phyloP scores from a whole-genome alignment of 2,329 filamentous ascomycete species.

The Hypoxylon sp. region DNA sequence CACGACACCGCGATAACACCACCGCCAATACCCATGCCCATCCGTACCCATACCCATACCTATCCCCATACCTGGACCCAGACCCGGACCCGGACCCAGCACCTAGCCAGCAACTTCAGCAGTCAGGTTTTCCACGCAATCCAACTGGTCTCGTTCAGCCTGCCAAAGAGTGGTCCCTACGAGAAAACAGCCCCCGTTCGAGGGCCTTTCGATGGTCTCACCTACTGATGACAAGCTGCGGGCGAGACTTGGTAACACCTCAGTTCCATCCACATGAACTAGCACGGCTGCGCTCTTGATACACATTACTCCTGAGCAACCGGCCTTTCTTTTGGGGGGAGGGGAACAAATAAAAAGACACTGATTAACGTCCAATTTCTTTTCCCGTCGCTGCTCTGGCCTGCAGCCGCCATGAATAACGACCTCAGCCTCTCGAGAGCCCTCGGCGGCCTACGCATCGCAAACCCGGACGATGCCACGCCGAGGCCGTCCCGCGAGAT shows the following conservation, averaged over 20 bases:
- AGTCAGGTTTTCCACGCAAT: slow-evolving; percentile 27
- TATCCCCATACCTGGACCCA: not conserved
- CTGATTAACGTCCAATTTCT: slow-evolving; percentile 21
- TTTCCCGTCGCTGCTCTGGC: not conserved
- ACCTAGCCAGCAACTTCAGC: slow-evolving; percentile 16
- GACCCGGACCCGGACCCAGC: not conserved
- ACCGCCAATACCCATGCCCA: not conserved
- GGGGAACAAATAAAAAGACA: not conserved
- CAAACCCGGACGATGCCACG: slow-evolving; percentile 84
- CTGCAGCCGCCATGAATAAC: slow-evolving; percentile 73
- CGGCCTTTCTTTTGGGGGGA: too few species aligned
- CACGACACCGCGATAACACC: slow-evolving; percentile 14
- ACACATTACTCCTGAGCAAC: slow-evolving; percentile 17
- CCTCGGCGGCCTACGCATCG: slow-evolving; percentile 92
- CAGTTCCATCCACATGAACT: slow-evolving; percentile 16
- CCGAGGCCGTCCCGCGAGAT: slow-evolving; percentile 45
- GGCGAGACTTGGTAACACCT: slow-evolving; percentile 21
- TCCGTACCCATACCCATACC: not conserved
- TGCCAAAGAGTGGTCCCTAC: slow-evolving; percentile 8
- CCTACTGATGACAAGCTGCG: slow-evolving; percentile 15
- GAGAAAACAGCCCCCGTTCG: slow-evolving; percentile 10
- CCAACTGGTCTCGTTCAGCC: slow-evolving; percentile 8
- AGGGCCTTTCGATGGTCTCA: slow-evolving; percentile 26
- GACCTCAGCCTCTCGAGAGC: slow-evolving; percentile 92
- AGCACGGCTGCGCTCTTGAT: slow-evolving; percentile 13